Evolutionary conservation across 768 basidiomycete species (phyloP).

Genomic region (Mycena galericulata): DNA sequence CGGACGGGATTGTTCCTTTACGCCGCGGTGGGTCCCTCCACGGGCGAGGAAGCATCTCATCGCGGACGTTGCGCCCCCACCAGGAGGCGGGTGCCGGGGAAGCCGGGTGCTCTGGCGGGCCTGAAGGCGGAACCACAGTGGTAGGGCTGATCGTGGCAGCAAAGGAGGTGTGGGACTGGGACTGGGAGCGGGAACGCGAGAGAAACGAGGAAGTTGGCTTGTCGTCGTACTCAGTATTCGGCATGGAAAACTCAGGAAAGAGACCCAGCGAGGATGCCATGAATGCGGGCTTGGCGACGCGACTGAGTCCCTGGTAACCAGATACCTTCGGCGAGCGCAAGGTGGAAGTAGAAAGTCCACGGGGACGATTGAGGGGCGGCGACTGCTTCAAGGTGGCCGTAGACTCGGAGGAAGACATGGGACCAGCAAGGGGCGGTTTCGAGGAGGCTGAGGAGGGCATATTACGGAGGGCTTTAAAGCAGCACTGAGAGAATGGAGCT

Average conservation of each 20-base stretch:
- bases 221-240: constrained; percentile 23
- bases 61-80: constrained; percentile 33
- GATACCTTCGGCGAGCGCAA: constrained; percentile 12
- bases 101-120: constrained; percentile 8
- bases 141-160: constrained; percentile 24
- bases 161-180: constrained; percentile 23
- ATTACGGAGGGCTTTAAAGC: constrained; percentile 23
- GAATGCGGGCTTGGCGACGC: constrained; percentile 16
- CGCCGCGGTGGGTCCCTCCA: constrained; percentile 34
- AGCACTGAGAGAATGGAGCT: constrained; percentile 31
- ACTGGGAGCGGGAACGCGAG: constrained; percentile 33
- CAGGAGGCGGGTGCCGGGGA: constrained; percentile 30
- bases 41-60: constrained; percentile 32
- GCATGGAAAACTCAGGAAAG: constrained; percentile 26
- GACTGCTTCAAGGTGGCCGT: constrained; percentile 22
- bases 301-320: constrained; percentile 19
- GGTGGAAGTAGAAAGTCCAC: constrained; percentile 29
- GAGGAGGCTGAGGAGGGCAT: constrained; percentile 23
- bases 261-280: constrained; percentile 19
- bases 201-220: constrained; percentile 30
- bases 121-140: constrained; percentile 1
- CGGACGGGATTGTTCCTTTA: constrained; percentile 37
- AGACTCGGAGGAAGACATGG: constrained; percentile 29
- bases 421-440: constrained; percentile 14
- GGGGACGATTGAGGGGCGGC: constrained; percentile 13